Base-by-base conservation (phyloP, 1,284 basidiomycete genomes). In the Leccinum subfulvum region DNA sequence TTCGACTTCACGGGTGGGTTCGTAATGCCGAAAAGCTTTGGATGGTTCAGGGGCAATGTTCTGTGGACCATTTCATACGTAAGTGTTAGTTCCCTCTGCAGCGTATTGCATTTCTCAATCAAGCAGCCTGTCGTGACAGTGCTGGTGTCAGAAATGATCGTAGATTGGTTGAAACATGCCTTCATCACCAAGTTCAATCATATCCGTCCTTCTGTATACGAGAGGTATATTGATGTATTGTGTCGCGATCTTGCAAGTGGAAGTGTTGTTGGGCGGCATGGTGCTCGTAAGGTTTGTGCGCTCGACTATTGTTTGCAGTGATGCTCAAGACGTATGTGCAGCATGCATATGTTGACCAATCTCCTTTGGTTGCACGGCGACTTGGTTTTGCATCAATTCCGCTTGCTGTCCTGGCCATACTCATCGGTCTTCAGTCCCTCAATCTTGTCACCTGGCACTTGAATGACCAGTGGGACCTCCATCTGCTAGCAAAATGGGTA, bases 181-280 rank as follows among this genome's bases (percentile, higher is more conserved):
- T 99, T 99, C 79, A 98, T 99, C 71, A 97, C 96, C 60, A 99
- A 99, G 77, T 98, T 98, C 76, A 93, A 93, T 69, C 93, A 96
- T 71, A 96, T 99, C 60, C 88, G 97, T 1, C 95, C 96, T 0
- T 92, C 91, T 0, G 94, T 98, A 1, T 99, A 99, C 69, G 95
- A 95, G 64, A 85, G 97, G 11, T 99, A 95, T 77, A 94, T 91
- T 11, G 97, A 99, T 71, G 94, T 99, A 1, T 84, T 99, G 0
- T 98, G 97, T 71, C 90, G 94, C 52, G 97, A 99, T 74, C 84
- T 99, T 11, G 84, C 96, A 1, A 90, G 90, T 59, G 93, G 88
- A 47, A 94, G 91, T 61, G 84, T 87, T 37, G 81, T 89, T 35
- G 85, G 86, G 3, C 81, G 90, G 52, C 81, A 83, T 33, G 83